These are phyloP conservation scores for Trichoderma sp. DNA, from an alignment of 2,329 filamentous ascomycete genomes.

Conservation along the genomic window DNA sequence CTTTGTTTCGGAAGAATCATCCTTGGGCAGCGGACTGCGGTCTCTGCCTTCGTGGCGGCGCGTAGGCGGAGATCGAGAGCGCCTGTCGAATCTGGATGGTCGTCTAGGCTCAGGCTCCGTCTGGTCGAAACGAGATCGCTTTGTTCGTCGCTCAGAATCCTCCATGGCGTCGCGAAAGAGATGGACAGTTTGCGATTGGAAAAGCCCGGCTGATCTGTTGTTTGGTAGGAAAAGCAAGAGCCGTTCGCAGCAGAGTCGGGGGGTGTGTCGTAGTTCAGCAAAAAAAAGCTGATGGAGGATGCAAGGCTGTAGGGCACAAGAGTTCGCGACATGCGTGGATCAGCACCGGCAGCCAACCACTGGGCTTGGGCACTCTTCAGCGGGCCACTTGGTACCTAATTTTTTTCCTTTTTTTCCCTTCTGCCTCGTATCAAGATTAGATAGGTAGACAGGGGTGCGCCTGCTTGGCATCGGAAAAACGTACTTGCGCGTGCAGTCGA, in stretches of 20 bases:
- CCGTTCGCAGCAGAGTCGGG: background rate
- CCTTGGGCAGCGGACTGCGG: conserved; percentile 72
- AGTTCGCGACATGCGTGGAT: conserved; percentile 24
- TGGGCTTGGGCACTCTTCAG: conserved; percentile 1
- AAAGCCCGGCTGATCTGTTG: background rate
- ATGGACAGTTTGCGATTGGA: background rate
- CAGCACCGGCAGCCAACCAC: background rate
- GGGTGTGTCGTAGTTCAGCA: conserved; percentile 3
- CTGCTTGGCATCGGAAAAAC: conserved; percentile 5
- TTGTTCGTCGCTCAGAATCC: conserved; percentile 74
- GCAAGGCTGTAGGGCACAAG: conserved; percentile 24
- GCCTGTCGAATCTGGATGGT: conserved; percentile 83
- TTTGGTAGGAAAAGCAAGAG: background rate
- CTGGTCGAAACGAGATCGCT: conserved; percentile 94
- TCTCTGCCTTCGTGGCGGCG: conserved; percentile 74
- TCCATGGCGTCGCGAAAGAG: conserved; percentile 56
- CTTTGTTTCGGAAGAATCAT: conserved; percentile 48
- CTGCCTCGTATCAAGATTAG: background rate
- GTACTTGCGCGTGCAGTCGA: background rate
- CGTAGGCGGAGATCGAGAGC: conserved; percentile 79
- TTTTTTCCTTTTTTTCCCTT: background rate
- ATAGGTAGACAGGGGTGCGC: background rate
- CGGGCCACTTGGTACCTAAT: conserved; percentile 6
- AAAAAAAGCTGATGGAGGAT: conserved; percentile 13
- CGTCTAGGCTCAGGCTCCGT: conserved; percentile 79